phyloP scores from a whole-genome alignment of 805 yeast species.

The Debaryomyces maramus region DNA sequence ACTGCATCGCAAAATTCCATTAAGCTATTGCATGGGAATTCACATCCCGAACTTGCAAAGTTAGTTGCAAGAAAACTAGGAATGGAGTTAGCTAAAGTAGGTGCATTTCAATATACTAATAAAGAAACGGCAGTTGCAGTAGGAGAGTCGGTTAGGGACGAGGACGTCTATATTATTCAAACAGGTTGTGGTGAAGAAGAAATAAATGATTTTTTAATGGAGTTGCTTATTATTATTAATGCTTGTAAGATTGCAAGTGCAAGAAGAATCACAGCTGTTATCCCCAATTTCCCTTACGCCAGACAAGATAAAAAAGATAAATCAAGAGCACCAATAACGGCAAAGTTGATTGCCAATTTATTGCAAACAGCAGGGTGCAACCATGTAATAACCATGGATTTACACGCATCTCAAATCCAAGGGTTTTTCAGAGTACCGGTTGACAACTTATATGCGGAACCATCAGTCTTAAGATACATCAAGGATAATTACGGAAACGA shows the following conservation, averaged over 20 bases:
- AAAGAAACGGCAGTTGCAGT: conserved; percentile 81
- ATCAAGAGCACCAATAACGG: conserved; percentile 82
- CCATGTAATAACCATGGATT: conserved; percentile 84
- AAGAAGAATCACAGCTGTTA: conserved; percentile 76
- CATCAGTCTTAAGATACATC: conserved; percentile 73
- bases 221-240: conserved; percentile 72
- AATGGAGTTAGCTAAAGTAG: conserved; percentile 67
- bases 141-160: conserved; percentile 83
- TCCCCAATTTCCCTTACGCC: conserved; percentile 86
- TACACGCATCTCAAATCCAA: conserved; percentile 88
- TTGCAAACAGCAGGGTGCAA: conserved; percentile 82
- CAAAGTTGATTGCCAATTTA: conserved; percentile 81
- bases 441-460: conserved; percentile 83
- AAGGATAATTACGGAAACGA: conserved; percentile 57
- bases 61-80: conserved; percentile 67
- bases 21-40: conserved; percentile 60
- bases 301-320: conserved; percentile 87
- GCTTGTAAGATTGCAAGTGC: conserved; percentile 85
- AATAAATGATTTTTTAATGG: conserved; percentile 74
- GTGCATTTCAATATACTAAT: conserved; percentile 83
- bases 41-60: conserved; percentile 83
- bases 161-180: conserved; percentile 77
- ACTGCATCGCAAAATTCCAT: conserved; percentile 44
- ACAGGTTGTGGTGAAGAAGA: conserved; percentile 74
- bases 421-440: conserved; percentile 84